Evolutionary conservation across 2,329 filamentous ascomycete genomes (phyloP), one percentile per base, ranked within the genome.

Genomic region (Aspergillus pseudoviridinutans): DNA sequence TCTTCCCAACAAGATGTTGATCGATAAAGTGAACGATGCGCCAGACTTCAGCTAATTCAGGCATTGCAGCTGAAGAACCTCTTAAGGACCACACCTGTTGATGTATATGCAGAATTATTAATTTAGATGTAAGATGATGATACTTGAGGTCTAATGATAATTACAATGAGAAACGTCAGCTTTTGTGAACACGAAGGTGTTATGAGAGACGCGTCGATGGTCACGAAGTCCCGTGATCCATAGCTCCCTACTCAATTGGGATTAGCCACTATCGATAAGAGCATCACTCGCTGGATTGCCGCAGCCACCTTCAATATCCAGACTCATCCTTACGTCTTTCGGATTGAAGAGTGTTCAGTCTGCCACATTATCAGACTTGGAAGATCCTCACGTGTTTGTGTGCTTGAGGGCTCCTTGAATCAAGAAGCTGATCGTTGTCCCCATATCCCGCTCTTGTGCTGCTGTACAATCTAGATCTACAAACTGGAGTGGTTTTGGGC

Each of bases 1-100:
- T 89, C 77, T 91, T 94, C 56, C 91, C 91, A 28, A 95, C 88
- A n/a, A 96, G 82, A 73, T 91, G 85, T 62, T 89, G 87, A 59
- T 86, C 87, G 42, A 99, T 84, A 71, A 88, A 95, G 72, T 96
- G 89, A 51, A 95, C 91, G 63, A 93, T 85, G 47, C 92, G 89
- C 22, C 91, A 89, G 64, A 97, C 89, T 87, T 81, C 79, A 24
- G 77, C 75, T 63, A 81, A 74, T 56, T 81, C 79, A 59, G 79
- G 79, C 79, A 81, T 81, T 44, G 51, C 67, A 49, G 7, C 29
- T 22, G 35, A 41, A 27, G 24, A n/a, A 32, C 50, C 52, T 17
- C n/a, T 17, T 17, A 49, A n/a, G 44, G 24, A 14, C 46, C 20
- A 47, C 49, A 9, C 42, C 22, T 32, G 27, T 41, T 52, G n/a